Conservation (phyloP, 2,329 filamentous ascomycete species). For the Claviceps pazoutovae region DNA sequence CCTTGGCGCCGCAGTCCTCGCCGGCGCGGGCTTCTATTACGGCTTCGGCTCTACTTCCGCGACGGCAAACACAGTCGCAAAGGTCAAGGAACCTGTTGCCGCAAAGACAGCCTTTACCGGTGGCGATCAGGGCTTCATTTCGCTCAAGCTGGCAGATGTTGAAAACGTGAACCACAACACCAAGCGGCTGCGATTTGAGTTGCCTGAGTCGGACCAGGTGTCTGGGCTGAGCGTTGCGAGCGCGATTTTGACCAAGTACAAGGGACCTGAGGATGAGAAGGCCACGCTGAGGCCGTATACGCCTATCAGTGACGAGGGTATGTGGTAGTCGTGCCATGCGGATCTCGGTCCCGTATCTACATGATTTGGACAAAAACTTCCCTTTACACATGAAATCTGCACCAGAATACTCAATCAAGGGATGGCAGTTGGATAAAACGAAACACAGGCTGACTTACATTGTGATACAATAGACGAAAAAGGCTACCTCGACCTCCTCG, state of each 20-base stretch:
- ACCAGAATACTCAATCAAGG: too few relatives aligned
- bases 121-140: slow-evolving; percentile 80
- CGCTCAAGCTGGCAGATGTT: slow-evolving; percentile 63
- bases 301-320: slow-evolving; percentile 73
- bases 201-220: slow-evolving; percentile 71
- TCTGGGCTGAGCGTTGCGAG: slow-evolving; percentile 73
- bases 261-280: slow-evolving; percentile 72
- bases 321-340: slow-evolving; percentile 10
- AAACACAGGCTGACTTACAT: not conserved
- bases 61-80: slow-evolving; percentile 35
- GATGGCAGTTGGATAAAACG: not conserved
- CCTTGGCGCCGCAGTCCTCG: slow-evolving; percentile 40
- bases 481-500: slow-evolving; percentile 74
- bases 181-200: slow-evolving; percentile 78
- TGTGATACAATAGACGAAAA: slow-evolving; percentile 48
- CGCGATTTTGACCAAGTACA: slow-evolving; percentile 85
- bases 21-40: slow-evolving; percentile 44
- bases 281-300: slow-evolving; percentile 85
- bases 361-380: too few relatives aligned
- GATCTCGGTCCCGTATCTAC: too few relatives aligned
- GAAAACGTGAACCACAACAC: slow-evolving; percentile 87
- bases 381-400: not conserved
- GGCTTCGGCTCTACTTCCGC: slow-evolving; percentile 36
- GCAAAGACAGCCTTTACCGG: slow-evolving; percentile 52
- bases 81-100: slow-evolving; percentile 27